Evolutionary conservation across 2,329 filamentous ascomycete species (phyloP).

Genomic region (Colletotrichum spinosum): DNA sequence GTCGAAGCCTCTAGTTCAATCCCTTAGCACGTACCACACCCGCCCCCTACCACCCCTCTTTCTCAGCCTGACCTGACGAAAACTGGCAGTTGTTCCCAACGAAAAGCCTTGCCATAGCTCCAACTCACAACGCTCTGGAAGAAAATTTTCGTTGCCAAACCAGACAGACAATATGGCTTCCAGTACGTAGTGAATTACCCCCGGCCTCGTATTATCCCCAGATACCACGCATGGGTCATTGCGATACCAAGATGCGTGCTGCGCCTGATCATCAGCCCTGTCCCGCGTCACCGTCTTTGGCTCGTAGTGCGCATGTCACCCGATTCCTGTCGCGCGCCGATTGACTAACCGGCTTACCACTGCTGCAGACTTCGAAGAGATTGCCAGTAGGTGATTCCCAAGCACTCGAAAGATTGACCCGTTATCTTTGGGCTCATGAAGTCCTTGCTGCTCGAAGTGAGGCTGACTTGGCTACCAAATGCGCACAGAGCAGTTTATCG

Average conservation of each 20-base stretch:
- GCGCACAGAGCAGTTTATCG: slow-evolving; percentile 81
- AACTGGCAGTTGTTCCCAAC: slow-evolving; percentile 7
- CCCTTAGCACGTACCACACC: neutral
- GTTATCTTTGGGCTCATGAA: neutral
- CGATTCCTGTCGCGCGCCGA: too few species aligned
- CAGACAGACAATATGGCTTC: slow-evolving; percentile 35
- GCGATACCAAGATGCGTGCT: slow-evolving; percentile 1
- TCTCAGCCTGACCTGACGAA: slow-evolving; percentile 23
- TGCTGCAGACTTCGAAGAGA: slow-evolving; percentile 54
- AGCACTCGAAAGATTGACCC: neutral
- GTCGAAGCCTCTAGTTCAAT: too few species aligned
- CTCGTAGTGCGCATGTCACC: too few species aligned
- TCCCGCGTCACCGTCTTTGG: too few species aligned
- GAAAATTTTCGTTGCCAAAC: slow-evolving; percentile 6
- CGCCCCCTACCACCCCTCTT: slow-evolving; percentile 22
- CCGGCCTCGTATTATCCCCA: neutral
- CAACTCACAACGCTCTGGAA: too few species aligned
- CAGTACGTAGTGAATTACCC: slow-evolving; percentile 19
- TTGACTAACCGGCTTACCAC: neutral
- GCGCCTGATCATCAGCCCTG: neutral
- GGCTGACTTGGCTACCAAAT: slow-evolving; percentile 1
- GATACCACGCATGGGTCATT: neutral
- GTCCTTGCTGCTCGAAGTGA: neutral
- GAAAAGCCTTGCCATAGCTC: slow-evolving; percentile 15
- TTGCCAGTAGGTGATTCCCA: slow-evolving; percentile 57